These are phyloP conservation scores for Taxawa tesnikishii DNA, from an alignment of 2,329 filamentous ascomycete genomes.

Conservation along the genomic window DNA sequence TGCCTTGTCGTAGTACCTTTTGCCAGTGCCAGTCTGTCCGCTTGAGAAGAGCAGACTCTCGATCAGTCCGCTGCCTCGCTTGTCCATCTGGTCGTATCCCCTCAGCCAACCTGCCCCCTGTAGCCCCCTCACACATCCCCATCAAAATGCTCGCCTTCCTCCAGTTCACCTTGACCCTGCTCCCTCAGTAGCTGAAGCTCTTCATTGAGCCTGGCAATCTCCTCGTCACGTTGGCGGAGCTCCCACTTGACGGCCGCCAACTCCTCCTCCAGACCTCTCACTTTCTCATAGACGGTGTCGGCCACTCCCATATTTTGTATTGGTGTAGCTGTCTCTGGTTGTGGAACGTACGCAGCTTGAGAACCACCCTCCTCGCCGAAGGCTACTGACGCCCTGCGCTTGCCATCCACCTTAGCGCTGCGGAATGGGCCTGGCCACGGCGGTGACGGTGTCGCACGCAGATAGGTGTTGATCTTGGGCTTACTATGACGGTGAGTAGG, in stretches of 20 bases:
- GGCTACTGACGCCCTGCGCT: background rate
- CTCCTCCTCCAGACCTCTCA: constrained; percentile 2
- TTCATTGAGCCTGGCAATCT: constrained; percentile 2
- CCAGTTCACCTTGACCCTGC: too few species aligned
- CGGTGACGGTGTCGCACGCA: constrained; percentile 3
- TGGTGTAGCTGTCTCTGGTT: too few species aligned
- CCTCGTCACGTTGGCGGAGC: background rate
- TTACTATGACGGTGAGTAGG: constrained; percentile 1
- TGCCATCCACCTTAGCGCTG: background rate
- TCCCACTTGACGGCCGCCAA: background rate
- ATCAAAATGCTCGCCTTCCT: too few species aligned
- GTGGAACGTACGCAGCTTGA: too few species aligned
- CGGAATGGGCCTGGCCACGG: constrained; percentile 1
- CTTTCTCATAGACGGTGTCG: constrained; percentile 1
- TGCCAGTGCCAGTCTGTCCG: too few species aligned
- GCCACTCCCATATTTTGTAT: too few species aligned
- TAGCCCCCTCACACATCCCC: too few species aligned
- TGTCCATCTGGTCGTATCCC: too few species aligned
- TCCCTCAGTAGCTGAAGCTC: background rate
- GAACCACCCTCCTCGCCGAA: background rate
- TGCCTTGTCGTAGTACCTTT: too few species aligned
- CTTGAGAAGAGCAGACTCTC: too few species aligned
- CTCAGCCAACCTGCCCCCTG: too few species aligned
- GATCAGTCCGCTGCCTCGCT: too few species aligned
- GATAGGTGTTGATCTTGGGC: constrained; percentile 2